Base-by-base conservation (phyloP, 2,329 filamentous ascomycete genomes). In the Aspergillus udagawae region DNA sequence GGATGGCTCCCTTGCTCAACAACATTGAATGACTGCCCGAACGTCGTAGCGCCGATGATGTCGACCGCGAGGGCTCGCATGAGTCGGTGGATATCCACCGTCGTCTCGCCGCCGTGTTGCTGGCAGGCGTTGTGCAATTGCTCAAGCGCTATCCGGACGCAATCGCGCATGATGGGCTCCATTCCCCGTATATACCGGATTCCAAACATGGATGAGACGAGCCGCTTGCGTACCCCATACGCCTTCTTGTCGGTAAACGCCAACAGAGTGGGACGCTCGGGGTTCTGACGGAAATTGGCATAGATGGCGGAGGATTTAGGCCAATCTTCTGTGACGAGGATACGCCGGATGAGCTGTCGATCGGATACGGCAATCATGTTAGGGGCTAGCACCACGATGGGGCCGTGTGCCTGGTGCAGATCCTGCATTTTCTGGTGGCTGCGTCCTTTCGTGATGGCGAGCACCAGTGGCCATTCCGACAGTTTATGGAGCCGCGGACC, bases 1-100 rank as follows among this genome's bases (percentile, higher is more conserved):
- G 49, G 49, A 23, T 51, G 49, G 17, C 28, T 35, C 2, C 49
- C 49, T 20, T 51, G 32, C 28, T 51, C 38, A 4, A 51, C 49
- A 7, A 51, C 27, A 35, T 51, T 10, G 4, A 51, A 51, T 1
- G 49, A 35, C 29, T 51, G 49, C 3, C 49, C 49, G 49, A 51
- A 51, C 7, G 49, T 51, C 12, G 49, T 51, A n/a, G 38, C 49
- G 27, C 49, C 49, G 17, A 51, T 51, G 49, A 51, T 51, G 49
- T 51, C 49, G 7, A 35, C 49, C 7, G 49, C 49, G 21, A 51
- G 49, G 29, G 49, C 27, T 32, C 38, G 49, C n/a, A 51, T 51
- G 28, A 51, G n/a, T 9, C 38, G 49, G n/a, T 51, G 49, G 28
- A 51, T 51, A 35, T 51, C 49, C 8, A 51, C 49, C 9, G 25